Percentiles rank a stretch among this genome's conserved stretches.
phyloP scores from a whole-genome alignment of 805 yeast species.

The Nakazawaea ernobii region DNA sequence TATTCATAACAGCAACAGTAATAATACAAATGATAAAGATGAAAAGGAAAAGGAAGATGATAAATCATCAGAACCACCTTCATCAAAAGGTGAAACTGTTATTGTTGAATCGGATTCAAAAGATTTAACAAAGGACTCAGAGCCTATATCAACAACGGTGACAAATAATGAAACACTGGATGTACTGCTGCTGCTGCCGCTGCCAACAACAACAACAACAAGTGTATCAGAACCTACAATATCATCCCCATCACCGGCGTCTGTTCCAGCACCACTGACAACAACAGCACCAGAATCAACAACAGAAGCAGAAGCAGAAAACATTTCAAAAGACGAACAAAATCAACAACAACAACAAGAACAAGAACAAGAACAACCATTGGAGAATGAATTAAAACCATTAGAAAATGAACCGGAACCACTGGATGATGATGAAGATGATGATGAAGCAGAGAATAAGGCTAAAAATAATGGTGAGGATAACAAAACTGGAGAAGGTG shows the following conservation, averaged over 20 bases:
- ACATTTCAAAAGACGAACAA: neutral
- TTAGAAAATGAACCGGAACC: conserved; percentile 11
- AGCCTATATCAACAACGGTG: too few relatives aligned
- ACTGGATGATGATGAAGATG: conserved; percentile 22
- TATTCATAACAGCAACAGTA: too few relatives aligned
- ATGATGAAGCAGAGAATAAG: conserved; percentile 14
- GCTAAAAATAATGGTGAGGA: conserved; percentile 14
- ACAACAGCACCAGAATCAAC: conserved; percentile 1
- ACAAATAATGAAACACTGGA: too few relatives aligned
- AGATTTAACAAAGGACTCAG: too few relatives aligned
- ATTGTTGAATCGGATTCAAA: too few relatives aligned
- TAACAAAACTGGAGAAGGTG: conserved; percentile 18
- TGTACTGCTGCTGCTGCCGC: too few relatives aligned
- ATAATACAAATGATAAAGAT: too few relatives aligned
- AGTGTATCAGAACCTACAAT: neutral
- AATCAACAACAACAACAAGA: conserved; percentile 4
- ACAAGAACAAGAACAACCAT: conserved; percentile 13
- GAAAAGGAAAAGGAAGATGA: too few relatives aligned
- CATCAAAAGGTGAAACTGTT: too few relatives aligned
- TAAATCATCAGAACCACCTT: too few relatives aligned
- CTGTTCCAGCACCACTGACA: conserved; percentile 3
- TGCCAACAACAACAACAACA: neutral
- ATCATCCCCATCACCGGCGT: neutral
- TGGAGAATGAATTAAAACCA: conserved; percentile 23
- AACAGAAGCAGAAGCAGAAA: neutral